Conservation (phyloP, 2,329 filamentous ascomycete species). For the Cercospora janseana region DNA sequence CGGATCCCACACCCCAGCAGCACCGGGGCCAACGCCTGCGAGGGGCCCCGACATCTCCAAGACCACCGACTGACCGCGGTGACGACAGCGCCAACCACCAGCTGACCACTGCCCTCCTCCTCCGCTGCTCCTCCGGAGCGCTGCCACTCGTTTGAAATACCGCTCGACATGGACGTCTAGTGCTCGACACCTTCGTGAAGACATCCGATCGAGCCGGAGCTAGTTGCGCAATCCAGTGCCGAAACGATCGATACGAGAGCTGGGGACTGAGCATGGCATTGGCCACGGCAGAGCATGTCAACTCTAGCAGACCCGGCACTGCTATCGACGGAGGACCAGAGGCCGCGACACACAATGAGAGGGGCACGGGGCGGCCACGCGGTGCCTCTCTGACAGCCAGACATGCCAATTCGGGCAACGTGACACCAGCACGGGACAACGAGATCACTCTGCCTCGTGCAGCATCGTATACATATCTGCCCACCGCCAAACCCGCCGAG, state of each 20-base stretch:
- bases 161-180: constrained; percentile 15
- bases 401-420: constrained; percentile 13
- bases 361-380: constrained; percentile 17
- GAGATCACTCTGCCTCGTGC: constrained; percentile 49
- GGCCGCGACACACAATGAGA: constrained; percentile 1
- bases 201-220: background rate
- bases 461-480: constrained; percentile 58
- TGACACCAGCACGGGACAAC: constrained; percentile 17
- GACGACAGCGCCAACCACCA: background rate
- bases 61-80: constrained; percentile 3
- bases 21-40: too few relatives aligned
- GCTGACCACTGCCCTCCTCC: background rate
- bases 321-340: constrained; percentile 19
- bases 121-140: constrained; percentile 15
- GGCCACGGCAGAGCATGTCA: constrained; percentile 25
- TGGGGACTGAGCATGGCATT: constrained; percentile 22
- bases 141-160: constrained; percentile 17
- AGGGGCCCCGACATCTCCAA: too few relatives aligned
- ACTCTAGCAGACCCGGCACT: constrained; percentile 12
- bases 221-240: background rate
- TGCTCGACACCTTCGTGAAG: background rate
- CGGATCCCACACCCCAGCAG: too few relatives aligned
- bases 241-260: background rate
- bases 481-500: constrained; percentile 39
- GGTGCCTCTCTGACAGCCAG: constrained; percentile 17